phyloP scores from a whole-genome alignment of 345 rosid genomes.

The Eucalyptus microcorys region DNA sequence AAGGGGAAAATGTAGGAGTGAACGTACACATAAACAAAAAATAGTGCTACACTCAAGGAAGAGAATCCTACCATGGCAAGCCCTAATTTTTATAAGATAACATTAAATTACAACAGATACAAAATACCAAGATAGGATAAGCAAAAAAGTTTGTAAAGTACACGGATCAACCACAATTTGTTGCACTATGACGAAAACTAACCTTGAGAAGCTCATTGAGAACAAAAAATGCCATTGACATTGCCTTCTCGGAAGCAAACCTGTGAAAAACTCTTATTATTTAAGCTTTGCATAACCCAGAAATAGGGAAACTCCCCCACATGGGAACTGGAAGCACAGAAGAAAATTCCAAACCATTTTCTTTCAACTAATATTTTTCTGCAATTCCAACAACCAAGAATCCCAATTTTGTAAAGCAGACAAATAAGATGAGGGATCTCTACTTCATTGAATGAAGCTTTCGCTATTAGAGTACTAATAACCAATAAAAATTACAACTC shows the following conservation, averaged over 20 bases:
- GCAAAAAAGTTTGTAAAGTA: neutral
- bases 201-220: conserved; percentile 74
- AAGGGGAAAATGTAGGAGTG: neutral
- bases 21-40: neutral
- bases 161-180: neutral
- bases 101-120: neutral
- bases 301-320: neutral
- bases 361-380: neutral
- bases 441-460: neutral
- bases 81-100: neutral
- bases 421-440: neutral
- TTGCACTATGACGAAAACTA: neutral
- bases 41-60: neutral
- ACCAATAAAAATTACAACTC: neutral
- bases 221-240: conserved; percentile 59
- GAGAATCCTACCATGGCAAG: neutral
- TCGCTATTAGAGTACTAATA: neutral
- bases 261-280: conserved; percentile 24
- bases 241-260: conserved; percentile 63
- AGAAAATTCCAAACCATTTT: neutral
- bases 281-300: neutral
- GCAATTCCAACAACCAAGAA: neutral
- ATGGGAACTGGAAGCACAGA: neutral
- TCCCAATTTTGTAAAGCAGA: neutral
- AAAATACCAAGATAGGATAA: neutral